Evolutionary conservation across 2,329 filamentous ascomycete species (phyloP).

Genomic region (Phyllosticta citribraziliensis): DNA sequence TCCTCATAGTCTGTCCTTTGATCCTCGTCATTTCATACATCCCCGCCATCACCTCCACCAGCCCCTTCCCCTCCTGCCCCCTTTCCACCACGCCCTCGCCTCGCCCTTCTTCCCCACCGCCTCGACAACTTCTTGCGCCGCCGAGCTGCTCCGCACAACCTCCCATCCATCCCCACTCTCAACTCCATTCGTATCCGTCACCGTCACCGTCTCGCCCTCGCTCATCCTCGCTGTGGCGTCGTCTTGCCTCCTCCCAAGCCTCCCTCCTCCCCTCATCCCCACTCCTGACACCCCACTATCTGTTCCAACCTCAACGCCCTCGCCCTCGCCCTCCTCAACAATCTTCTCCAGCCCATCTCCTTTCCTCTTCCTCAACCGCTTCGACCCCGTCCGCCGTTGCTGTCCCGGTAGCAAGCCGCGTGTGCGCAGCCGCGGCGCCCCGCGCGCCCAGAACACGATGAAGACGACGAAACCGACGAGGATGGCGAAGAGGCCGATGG

Average conservation of each 20-base stretch:
- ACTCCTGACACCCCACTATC: too few species aligned
- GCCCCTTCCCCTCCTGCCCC: background rate
- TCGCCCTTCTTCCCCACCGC: background rate
- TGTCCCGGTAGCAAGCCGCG: too few species aligned
- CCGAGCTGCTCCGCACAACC: background rate
- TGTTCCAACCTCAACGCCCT: too few species aligned
- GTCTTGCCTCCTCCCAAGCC: too few species aligned
- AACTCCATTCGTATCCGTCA: background rate
- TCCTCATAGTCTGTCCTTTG: too few species aligned
- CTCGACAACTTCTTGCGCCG: background rate
- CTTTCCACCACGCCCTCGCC: background rate
- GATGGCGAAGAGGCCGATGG: background rate
- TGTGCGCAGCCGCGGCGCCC: background rate
- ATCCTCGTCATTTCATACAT: too few species aligned
- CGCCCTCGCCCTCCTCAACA: too few species aligned
- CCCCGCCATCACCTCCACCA: too few species aligned
- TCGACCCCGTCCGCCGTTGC: too few species aligned
- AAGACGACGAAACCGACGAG: background rate
- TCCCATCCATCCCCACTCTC: background rate
- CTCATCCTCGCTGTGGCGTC: background rate
- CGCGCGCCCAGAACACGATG: background rate
- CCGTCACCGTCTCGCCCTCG: background rate
- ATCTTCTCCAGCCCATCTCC: too few species aligned
- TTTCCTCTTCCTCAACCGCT: too few species aligned
- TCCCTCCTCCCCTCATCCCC: too few species aligned